These are phyloP conservation scores for Chaetomium strumarium DNA, from an alignment of 2,329 filamentous ascomycete genomes.

Conservation along the genomic window DNA sequence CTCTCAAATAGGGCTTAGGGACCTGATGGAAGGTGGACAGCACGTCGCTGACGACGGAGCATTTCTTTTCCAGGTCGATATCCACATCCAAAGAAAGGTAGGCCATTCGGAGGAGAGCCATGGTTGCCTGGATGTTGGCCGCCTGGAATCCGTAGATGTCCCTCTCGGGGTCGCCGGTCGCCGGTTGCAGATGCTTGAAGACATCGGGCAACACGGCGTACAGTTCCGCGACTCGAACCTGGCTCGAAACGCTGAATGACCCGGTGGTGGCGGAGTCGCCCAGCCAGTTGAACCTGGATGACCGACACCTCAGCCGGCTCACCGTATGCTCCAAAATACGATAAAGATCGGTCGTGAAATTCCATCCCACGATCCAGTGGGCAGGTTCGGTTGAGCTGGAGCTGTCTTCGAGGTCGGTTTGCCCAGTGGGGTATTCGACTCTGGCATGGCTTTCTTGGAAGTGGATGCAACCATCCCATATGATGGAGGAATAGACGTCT, in stretches of 20 bases:
- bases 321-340: conserved; percentile 9
- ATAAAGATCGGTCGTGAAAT: conserved; percentile 9
- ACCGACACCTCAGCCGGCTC: conserved; percentile 1
- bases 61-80: conserved; percentile 2
- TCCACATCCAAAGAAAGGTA: conserved; percentile 2
- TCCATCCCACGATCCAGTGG: conserved; percentile 6
- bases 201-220: conserved; percentile 1
- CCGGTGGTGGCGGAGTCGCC: background rate
- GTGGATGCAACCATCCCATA: conserved; percentile 9
- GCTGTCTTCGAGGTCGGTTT: background rate
- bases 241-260: background rate
- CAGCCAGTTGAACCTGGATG: conserved; percentile 3
- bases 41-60: conserved; percentile 7
- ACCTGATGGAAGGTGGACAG: conserved; percentile 6
- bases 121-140: conserved; percentile 10
- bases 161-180: conserved; percentile 2
- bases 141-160: conserved; percentile 10
- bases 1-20: conserved; percentile 6
- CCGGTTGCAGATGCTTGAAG: conserved; percentile 8
- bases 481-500: conserved; percentile 8
- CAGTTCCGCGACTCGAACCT: conserved; percentile 3
- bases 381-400: background rate
- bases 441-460: conserved; percentile 8
- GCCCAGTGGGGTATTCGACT: conserved; percentile 6
- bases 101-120: conserved; percentile 9